These are phyloP conservation scores for Paecilomyces niveus DNA, from an alignment of 2,329 filamentous ascomycete species.

Conservation along the genomic window DNA sequence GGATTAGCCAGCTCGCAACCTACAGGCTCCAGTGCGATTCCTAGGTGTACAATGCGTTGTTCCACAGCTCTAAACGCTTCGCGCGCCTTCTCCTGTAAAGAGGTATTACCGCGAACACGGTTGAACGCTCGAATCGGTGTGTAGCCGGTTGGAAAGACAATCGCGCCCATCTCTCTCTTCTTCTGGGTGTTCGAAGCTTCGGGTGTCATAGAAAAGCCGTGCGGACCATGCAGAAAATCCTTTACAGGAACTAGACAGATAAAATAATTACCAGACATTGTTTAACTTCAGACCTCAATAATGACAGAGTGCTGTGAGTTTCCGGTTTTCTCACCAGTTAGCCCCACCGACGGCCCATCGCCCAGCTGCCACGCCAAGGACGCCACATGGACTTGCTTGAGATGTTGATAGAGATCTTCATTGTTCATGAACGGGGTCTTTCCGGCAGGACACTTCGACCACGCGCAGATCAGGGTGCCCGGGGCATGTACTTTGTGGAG, in stretches of 20 bases:
- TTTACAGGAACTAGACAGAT: conserved; percentile 9
- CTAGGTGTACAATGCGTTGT: conserved; percentile 44
- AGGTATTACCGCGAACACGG: conserved; percentile 35
- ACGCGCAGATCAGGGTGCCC: conserved; percentile 20
- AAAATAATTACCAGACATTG: conserved; percentile 1
- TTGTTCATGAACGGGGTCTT: conserved; percentile 11
- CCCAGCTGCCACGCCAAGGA: conserved; percentile 51
- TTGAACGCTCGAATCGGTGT: conserved; percentile 33
- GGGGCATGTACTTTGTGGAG: conserved; percentile 48
- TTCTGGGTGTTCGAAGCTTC: conserved; percentile 18
- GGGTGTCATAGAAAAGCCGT: conserved; percentile 43
- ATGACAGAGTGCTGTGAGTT: conserved; percentile 14
- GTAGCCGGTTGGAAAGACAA: conserved; percentile 30
- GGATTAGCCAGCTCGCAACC: conserved; percentile 48
- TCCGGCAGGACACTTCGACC: conserved; percentile 8
- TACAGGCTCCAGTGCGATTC: conserved; percentile 47
- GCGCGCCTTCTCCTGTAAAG: conserved; percentile 39
- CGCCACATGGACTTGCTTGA: conserved; percentile 46
- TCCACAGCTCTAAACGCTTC: conserved; percentile 40
- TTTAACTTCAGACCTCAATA: conserved; percentile 19
- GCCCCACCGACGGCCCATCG: conserved; percentile 51
- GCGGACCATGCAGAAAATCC: conserved; percentile 43
- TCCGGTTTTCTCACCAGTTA: conserved; percentile 46
- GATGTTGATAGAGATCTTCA: conserved; percentile 43
- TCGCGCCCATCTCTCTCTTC: conserved; percentile 17